Evolutionary conservation across 2,329 filamentous ascomycete species (phyloP).

Genomic region (Fusarium sp.): DNA sequence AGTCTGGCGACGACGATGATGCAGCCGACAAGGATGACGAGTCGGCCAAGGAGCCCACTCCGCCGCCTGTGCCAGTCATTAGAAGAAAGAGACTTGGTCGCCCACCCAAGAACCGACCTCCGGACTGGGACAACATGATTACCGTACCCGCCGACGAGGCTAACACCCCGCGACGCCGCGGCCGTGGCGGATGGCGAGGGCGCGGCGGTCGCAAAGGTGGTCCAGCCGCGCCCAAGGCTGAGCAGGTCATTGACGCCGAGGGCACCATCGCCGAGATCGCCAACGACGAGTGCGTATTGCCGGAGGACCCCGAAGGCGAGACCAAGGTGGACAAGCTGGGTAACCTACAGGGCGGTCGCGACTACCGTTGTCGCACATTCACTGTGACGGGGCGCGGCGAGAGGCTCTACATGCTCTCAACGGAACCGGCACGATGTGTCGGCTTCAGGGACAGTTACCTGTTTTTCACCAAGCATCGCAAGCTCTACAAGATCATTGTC

Average conservation of each 20-base stretch:
- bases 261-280: slow-evolving; percentile 91
- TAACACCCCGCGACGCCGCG: slow-evolving; percentile 71
- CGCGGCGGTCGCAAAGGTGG: slow-evolving; percentile 75
- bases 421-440: slow-evolving; percentile 94
- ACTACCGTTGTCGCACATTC: slow-evolving; percentile 96
- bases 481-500: slow-evolving; percentile 97
- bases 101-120: slow-evolving; percentile 84
- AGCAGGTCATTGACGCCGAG: slow-evolving; percentile 91
- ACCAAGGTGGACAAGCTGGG: slow-evolving; percentile 93
- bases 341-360: slow-evolving; percentile 81
- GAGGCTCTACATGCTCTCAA: slow-evolving; percentile 97
- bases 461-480: slow-evolving; percentile 98
- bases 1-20: slow-evolving; percentile 56
- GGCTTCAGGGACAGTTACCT: slow-evolving; percentile 98
- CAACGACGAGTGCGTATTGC: slow-evolving; percentile 90
- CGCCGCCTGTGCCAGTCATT: slow-evolving; percentile 70
- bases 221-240: slow-evolving; percentile 78
- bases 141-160: slow-evolving; percentile 65
- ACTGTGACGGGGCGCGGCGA: slow-evolving; percentile 86
- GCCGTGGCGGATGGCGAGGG: slow-evolving; percentile 77
- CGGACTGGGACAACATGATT: slow-evolving; percentile 78
- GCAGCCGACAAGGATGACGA: slow-evolving; percentile 52
- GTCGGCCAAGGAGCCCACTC: slow-evolving; percentile 63
- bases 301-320: slow-evolving; percentile 89
- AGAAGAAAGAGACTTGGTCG: slow-evolving; percentile 84